Conservation (phyloP, 805 yeast species). For the Teunomyces kruisii region DNA sequence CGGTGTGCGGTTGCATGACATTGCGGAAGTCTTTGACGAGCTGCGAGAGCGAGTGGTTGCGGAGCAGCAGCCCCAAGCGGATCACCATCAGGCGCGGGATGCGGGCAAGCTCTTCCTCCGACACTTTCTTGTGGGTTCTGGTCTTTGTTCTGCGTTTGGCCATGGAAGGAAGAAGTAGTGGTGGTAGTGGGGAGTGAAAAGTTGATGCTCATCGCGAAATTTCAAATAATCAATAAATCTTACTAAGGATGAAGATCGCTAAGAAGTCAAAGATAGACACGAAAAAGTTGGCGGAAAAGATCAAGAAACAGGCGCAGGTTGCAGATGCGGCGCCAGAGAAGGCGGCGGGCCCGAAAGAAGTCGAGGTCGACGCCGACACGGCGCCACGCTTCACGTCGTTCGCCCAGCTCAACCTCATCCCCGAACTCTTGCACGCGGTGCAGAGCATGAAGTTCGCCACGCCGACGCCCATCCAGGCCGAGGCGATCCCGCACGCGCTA, state of each 20-base stretch:
- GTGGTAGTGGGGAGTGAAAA: not conserved
- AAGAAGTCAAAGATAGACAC: constrained; percentile 26
- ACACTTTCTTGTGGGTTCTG: constrained; percentile 75
- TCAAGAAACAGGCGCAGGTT: constrained; percentile 22
- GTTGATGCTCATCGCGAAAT: not conserved
- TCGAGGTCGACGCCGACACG: constrained; percentile 1
- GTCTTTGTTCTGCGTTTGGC: constrained; percentile 58
- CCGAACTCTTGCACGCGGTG: constrained; percentile 79
- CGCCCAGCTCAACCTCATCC: constrained; percentile 61
- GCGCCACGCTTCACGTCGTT: constrained; percentile 14
- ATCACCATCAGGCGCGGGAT: constrained; percentile 95
- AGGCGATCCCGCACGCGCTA: constrained; percentile 87
- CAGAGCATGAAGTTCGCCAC: constrained; percentile 67
- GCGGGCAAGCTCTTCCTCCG: constrained; percentile 65
- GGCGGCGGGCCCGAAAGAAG: constrained; percentile 11
- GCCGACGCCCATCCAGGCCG: constrained; percentile 94
- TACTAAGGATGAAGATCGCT: constrained; percentile 8
- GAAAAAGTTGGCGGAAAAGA: constrained; percentile 56
- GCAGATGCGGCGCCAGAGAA: constrained; percentile 1
- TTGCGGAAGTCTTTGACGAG: constrained; percentile 83
- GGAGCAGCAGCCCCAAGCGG: constrained; percentile 73
- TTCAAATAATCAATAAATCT: too few species aligned
- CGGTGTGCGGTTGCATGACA: constrained; percentile 96
- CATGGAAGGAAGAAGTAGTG: constrained; percentile 25
- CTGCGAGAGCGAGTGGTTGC: constrained; percentile 79